Evolutionary conservation across 148 eudicot species (phyloP), one percentile per base, ranked within the genome.

Genomic region (Dysphania ambrosioides): DNA sequence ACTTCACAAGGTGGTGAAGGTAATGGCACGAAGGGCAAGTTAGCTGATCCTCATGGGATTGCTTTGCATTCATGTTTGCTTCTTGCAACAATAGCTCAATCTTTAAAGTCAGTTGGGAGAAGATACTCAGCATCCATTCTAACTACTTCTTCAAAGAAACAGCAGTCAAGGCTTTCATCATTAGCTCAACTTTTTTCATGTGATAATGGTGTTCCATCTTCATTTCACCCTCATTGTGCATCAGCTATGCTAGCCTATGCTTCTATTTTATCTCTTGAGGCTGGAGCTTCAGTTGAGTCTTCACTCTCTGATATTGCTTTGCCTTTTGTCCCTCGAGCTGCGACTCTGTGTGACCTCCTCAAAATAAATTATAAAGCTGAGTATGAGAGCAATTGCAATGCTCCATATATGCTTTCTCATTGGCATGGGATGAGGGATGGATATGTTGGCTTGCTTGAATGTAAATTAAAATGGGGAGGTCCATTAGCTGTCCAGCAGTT

Each of bases 351-450:
- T 85, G 97, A 96, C 49, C 80, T 85, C 70, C 90, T 96, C 61
- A 90, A 83, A 77, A 78, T 80, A 60, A 78, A 77, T 67, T 65
- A 79, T 66, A 71, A 49, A 35, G 79, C 79, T 40, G 89, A 85
- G 35, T 78, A 81, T 70, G 85, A 78, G 70, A 83, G 82, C 72
- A 78, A 78, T 67, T 44, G 30, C 12, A 68, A 70, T 72, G 35
- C 78, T 36, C 53, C 24, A 32, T 83, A 80, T 61, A 83, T 72
- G 89, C 89, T 92, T 70, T 93, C 99, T n/a, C 82, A 85, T 71
- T 89, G 97, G 94, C 90, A 92, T 87, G 99, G 99, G 61, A 49
- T 90, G 53, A 89, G 90, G 71, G 99, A 96, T 82, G 99, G 97
- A 47, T 89, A 87, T 85, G 85, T 88, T 74, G 99, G 99, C 72